These are phyloP conservation scores for Phytophthora sojae DNA, from an alignment of 352 stramenopile species.

Conservation along the genomic window DNA sequence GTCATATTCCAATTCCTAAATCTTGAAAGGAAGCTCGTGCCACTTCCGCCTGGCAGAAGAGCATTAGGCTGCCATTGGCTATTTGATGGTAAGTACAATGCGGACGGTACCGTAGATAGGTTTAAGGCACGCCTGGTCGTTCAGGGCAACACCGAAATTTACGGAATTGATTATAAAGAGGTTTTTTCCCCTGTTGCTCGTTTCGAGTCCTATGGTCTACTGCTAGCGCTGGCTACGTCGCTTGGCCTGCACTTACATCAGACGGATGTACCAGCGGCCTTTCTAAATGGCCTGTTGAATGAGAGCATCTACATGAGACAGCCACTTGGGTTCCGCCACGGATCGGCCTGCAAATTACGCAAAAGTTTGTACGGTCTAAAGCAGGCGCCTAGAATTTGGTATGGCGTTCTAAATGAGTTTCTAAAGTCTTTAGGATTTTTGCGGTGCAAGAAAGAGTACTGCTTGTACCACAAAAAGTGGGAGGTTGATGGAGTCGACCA, in stretches of 20 bases:
- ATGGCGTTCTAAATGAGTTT: constrained; percentile 4
- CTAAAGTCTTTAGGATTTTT: constrained; percentile 3
- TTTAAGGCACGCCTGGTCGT: constrained; percentile 1
- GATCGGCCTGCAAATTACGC: background rate
- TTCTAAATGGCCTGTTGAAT: constrained; percentile 11
- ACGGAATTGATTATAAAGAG: constrained; percentile 24
- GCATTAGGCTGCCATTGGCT: constrained; percentile 12
- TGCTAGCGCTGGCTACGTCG: constrained; percentile 1
- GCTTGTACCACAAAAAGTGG: constrained; percentile 25
- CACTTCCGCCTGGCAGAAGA: background rate
- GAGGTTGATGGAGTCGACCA: background rate
- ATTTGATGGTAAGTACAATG: constrained; percentile 19
- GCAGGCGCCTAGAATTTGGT: constrained; percentile 17
- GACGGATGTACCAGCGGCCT: constrained; percentile 7
- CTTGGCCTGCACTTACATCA: background rate
- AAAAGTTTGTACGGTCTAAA: constrained; percentile 24
- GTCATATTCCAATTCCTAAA: background rate
- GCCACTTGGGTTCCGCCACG: constrained; percentile 13
- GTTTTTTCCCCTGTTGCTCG: constrained; percentile 7
- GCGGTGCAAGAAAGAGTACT: constrained; percentile 16
- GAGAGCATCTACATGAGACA: constrained; percentile 19
- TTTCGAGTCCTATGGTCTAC: constrained; percentile 10
- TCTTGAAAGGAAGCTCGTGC: background rate
- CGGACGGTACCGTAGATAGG: background rate
- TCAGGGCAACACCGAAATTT: constrained; percentile 1